Base-by-base conservation (phyloP, 177 flowering plant genomes). In the Tripterygium wilfordii region DNA sequence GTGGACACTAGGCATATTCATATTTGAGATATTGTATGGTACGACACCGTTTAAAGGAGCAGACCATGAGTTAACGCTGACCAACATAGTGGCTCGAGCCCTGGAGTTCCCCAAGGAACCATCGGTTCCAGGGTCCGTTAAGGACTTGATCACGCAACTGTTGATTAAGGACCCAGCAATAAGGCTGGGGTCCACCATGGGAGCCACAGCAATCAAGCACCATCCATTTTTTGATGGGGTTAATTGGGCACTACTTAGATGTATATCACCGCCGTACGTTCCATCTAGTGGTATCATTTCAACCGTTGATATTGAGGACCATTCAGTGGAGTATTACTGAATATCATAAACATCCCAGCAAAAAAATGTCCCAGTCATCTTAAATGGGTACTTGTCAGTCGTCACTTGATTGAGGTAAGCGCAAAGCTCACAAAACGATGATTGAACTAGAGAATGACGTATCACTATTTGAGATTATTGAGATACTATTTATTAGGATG, bases 1-100 rank as follows among this genome's bases (percentile, higher is more conserved):
- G 80, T 75, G 80, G 80, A 75, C 80, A 0, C 17, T 75, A 17
- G 80, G 80, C 17, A 47, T 75, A 16, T 72, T 75, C 56, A 63
- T 75, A 8, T 75, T 53, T 36, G 80, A 75, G 48, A 4, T 75
- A 32, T 59, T 75, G 19, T 68, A 75, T 42, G 80, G 80, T 1
- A 61, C 55, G 53, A 75, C 80, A 1, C 80, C 80, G 0, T 75
- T 75, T 46, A 67, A 58, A 31, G 80, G 80, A 13, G 12, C 48
- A 16, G 72, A 66, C 60, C 62, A 78, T 42, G 76, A 72, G 50
- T 29, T 65, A 12, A 78, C 84, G 36, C 57, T 78, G 15, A 69
- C 74, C 1, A 75, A 66, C 26, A 58, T 71, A 26, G 70, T 71
- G 47, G 80, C 77, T 45, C 65, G 74, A 18, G 70, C 80, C 8